These are phyloP conservation scores for Nannizziopsis barbatae DNA, from an alignment of 2,329 filamentous ascomycete species.

Conservation along the genomic window DNA sequence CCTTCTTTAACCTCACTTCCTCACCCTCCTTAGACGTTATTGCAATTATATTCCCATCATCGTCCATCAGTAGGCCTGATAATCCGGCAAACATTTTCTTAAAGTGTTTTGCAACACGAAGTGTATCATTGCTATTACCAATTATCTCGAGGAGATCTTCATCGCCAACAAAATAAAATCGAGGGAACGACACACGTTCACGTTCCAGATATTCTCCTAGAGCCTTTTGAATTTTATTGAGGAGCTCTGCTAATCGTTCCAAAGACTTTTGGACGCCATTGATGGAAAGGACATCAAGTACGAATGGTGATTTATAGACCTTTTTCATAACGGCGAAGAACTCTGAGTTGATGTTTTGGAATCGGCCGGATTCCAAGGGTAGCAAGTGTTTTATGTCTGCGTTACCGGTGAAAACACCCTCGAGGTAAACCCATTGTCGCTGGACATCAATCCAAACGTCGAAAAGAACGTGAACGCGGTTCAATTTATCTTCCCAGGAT, in stretches of 20 bases:
- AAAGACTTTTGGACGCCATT: constrained; percentile 91
- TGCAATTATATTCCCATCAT: constrained; percentile 77
- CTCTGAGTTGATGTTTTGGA: constrained; percentile 98
- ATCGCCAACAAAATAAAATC: constrained; percentile 99
- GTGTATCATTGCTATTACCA: constrained; percentile 94
- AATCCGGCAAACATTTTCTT: constrained; percentile 99
- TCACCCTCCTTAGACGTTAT: constrained; percentile 96
- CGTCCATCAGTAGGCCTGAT: constrained; percentile 79
- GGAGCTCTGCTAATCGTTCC: constrained; percentile 85
- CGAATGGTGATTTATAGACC: constrained; percentile 89
- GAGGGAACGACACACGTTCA: constrained; percentile 91
- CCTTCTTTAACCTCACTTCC: constrained; percentile 72
- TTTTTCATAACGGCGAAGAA: constrained; percentile 99
- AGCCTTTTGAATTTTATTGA: constrained; percentile 99
- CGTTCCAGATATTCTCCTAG: constrained; percentile 97
- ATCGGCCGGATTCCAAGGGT: constrained; percentile 89
- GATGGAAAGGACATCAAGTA: constrained; percentile 91
- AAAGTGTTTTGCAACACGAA: constrained; percentile 95
- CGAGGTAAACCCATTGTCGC: constrained; percentile 97
- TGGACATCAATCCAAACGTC: constrained; percentile 99
- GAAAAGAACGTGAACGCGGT: constrained; percentile 91
- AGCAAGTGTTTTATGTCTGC: constrained; percentile 97
- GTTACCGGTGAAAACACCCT: constrained; percentile 97
- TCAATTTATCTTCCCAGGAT: constrained; percentile 95
- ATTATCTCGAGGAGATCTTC: constrained; percentile 98